Evolutionary conservation across 257 asterid genomes (phyloP), one percentile per base, ranked within the genome.

Genomic region (Apocynum venetum): DNA sequence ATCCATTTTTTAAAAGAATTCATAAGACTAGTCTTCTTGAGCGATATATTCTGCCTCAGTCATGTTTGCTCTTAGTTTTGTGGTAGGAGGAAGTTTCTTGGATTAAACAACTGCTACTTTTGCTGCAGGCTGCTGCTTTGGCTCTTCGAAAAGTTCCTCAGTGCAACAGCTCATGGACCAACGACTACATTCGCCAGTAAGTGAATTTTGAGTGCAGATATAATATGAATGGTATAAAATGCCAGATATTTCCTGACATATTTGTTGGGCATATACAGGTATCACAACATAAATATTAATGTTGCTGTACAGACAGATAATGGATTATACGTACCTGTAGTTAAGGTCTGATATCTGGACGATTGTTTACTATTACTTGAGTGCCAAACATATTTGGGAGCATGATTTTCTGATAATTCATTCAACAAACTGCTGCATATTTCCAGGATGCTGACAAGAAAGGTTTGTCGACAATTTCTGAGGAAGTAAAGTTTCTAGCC

Each of bases 301-400:
- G 99, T 96, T 46, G 99, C 99, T 48, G 99, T 96, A 77, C 99
- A 96, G 88, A 96, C 98, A 46, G 99, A 96, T 11, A 90, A 96
- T 71, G 99, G 98, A 31, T 75, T 93, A 68, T 93, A 81, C 73
- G 99, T 92, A 77, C 98, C 99, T 35, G 96, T 93, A 8, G 80
- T 96, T 73, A 90, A 88, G 89, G 99, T 96, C 59, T 65, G 89
- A 44, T 57, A 56, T 56, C 75, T 59, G 61, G 47, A 46, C 40
- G 15, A 63, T 75, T 74, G 25, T 71, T 55, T 72, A 67, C 35
- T 60, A 25, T 56, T 66, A 65, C 25, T 72, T 25, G 9, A 60
- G 68, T 51, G 63, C 44, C 46, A 12, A 46, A 8, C 35, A 48
- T 51, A 73, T 35, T 44, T 68, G 1, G 8, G 51, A 69, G 41